A percentile compares a stretch with the other conserved stretches of the same genome.
Conservation (phyloP, 495 filamentous ascomycete species). For the Penicillium goetzii region DNA sequence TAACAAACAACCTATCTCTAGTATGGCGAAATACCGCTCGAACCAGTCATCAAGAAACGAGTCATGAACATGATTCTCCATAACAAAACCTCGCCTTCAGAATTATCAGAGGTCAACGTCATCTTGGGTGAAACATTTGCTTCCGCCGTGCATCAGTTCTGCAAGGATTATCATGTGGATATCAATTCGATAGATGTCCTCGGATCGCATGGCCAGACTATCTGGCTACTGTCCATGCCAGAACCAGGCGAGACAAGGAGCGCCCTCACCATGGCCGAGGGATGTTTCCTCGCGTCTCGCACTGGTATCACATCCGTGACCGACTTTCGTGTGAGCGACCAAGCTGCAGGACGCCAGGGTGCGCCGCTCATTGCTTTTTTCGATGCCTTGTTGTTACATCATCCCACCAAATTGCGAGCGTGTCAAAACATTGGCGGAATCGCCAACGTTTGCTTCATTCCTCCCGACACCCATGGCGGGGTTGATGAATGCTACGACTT, state of each 20-base stretch:
- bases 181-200: conserved; percentile 55
- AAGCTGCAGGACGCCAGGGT: conserved; percentile 50
- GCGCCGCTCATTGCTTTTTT: conserved; percentile 52
- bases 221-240: conserved; percentile 61
- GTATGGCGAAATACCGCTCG: conserved; percentile 51
- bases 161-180: conserved; percentile 47
- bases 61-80: conserved; percentile 59
- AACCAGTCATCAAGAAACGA: conserved; percentile 57
- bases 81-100: conserved; percentile 54
- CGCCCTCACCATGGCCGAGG: conserved; percentile 52
- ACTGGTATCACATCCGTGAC: conserved; percentile 51
- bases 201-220: conserved; percentile 63
- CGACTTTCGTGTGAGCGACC: conserved; percentile 50
- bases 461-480: conserved; percentile 53
- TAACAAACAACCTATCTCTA: conserved; percentile 17
- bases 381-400: conserved; percentile 56
- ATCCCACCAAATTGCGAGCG: conserved; percentile 57
- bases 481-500: conserved; percentile 55
- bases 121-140: conserved; percentile 57
- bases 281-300: conserved; percentile 46
- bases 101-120: conserved; percentile 58
- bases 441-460: conserved; percentile 63
- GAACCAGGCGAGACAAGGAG: conserved; percentile 50
- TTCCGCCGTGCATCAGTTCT: conserved; percentile 51
- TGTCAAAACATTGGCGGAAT: conserved; percentile 66